Percentiles rank a stretch among this genome's conserved stretches.
Conservation (phyloP, 768 basidiomycete genomes). For the Rickenella mellea region DNA sequence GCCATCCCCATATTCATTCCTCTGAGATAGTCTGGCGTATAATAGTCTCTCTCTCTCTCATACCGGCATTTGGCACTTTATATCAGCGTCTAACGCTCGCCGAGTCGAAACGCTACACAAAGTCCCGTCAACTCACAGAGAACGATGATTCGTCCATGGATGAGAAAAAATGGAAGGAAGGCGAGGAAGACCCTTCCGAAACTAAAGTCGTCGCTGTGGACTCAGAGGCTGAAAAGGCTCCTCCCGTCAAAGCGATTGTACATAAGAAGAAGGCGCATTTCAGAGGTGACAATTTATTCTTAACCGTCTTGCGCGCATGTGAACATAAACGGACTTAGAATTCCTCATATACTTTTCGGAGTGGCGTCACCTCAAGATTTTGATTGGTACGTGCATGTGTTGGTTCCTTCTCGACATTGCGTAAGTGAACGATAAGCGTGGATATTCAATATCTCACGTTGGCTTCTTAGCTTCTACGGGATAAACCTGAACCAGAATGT, state of each 20-base stretch:
- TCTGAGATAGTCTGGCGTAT: conserved; percentile 57
- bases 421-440: conserved; percentile 21
- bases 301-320: neutral
- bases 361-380: conserved; percentile 57
- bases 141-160: conserved; percentile 9
- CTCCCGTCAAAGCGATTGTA: conserved; percentile 14
- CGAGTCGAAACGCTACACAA: conserved; percentile 50
- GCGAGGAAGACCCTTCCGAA: neutral
- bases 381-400: conserved; percentile 56
- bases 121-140: conserved; percentile 24
- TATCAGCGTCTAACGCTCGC: conserved; percentile 70
- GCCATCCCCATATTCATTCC: neutral
- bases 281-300: conserved; percentile 22
- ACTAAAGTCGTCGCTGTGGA: neutral
- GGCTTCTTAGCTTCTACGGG: conserved; percentile 51
- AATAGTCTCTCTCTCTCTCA: conserved; percentile 58
- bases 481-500: conserved; percentile 70
- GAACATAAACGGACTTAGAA: conserved; percentile 26
- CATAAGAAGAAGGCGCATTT: conserved; percentile 42
- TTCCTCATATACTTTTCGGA: conserved; percentile 61
- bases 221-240: conserved; percentile 4
- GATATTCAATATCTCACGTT: neutral
- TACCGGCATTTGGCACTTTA: conserved; percentile 66
- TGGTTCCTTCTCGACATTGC: conserved; percentile 78
- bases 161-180: conserved; percentile 4